A percentile compares a stretch with the other conserved stretches of the same genome.
Conservation (phyloP, 306 rosid genomes). For the Sicyos baderoa region DNA sequence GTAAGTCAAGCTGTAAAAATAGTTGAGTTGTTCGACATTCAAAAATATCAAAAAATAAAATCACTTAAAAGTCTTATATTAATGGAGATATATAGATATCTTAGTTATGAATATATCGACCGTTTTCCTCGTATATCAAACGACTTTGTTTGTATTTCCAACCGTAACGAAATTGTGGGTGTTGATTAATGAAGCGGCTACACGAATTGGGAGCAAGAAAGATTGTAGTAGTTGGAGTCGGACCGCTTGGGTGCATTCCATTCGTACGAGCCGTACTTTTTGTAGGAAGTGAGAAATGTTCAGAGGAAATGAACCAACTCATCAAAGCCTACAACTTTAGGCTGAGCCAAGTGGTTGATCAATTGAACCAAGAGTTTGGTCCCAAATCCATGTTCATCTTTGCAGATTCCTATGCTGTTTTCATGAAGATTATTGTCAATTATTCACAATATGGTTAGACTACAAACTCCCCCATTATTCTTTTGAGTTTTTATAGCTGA, state of each 20-base stretch:
- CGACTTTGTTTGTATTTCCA: no score
- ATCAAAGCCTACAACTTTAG: constrained; percentile 35
- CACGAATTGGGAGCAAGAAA: constrained; percentile 43
- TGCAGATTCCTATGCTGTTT: constrained; percentile 39
- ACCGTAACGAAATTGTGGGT: neutral
- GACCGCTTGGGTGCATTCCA: constrained; percentile 52
- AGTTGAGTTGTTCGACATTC: no score
- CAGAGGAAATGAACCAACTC: constrained; percentile 29
- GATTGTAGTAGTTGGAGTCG: constrained; percentile 41
- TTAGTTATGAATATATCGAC: no score
- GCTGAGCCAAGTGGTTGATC: constrained; percentile 21
- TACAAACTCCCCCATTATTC: neutral
- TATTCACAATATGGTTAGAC: constrained; percentile 34
- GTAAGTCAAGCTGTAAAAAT: no score
- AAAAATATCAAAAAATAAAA: no score
- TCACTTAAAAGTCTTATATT: no score
- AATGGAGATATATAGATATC: no score
- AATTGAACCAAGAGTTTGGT: constrained; percentile 35
- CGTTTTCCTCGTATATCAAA: no score
- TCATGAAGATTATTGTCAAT: constrained; percentile 27
- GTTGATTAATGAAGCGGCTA: constrained; percentile 27
- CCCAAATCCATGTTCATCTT: constrained; percentile 33
- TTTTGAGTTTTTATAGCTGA: no score
- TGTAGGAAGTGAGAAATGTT: constrained; percentile 29
- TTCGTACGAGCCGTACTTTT: constrained; percentile 33